Percentiles rank a stretch among this genome's conserved stretches.
Conservation (phyloP, 305 asterid genomes). For the Nicotiana rustica region DNA sequence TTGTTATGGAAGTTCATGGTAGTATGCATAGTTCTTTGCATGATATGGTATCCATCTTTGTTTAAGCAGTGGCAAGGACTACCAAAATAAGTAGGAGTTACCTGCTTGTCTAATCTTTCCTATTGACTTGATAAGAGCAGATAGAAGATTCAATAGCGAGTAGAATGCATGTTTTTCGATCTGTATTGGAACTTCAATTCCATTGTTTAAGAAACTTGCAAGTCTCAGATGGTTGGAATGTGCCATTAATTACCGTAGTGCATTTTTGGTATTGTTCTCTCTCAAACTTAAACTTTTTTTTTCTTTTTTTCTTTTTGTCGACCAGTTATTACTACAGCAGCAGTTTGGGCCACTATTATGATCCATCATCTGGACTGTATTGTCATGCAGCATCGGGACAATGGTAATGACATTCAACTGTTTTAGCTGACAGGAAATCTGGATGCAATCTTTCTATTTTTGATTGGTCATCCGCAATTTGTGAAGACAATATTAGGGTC, state of each 20-base stretch:
- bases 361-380: conserved; percentile 85
- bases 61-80: conserved; percentile 17
- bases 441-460: neutral
- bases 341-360: conserved; percentile 91
- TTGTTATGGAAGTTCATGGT: conserved; percentile 25
- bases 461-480: neutral
- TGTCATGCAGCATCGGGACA: conserved; percentile 85
- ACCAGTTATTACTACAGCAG: conserved; percentile 91
- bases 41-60: conserved; percentile 18
- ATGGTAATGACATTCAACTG: conserved; percentile 60
- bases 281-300: neutral
- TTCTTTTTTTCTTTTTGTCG: neutral
- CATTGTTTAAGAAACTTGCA: conserved; percentile 7
- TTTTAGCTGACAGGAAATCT: neutral
- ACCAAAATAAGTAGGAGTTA: neutral
- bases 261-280: neutral
- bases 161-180: neutral
- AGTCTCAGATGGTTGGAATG: neutral
- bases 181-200: neutral
- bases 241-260: neutral
- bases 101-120: conserved; percentile 23
- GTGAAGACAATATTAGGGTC: neutral
- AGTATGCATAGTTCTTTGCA: conserved; percentile 7
- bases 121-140: conserved; percentile 16
- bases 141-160: neutral